Evolutionary conservation across 2,329 filamentous ascomycete species (phyloP).

Genomic region (Dactylonectria macrodidyma): DNA sequence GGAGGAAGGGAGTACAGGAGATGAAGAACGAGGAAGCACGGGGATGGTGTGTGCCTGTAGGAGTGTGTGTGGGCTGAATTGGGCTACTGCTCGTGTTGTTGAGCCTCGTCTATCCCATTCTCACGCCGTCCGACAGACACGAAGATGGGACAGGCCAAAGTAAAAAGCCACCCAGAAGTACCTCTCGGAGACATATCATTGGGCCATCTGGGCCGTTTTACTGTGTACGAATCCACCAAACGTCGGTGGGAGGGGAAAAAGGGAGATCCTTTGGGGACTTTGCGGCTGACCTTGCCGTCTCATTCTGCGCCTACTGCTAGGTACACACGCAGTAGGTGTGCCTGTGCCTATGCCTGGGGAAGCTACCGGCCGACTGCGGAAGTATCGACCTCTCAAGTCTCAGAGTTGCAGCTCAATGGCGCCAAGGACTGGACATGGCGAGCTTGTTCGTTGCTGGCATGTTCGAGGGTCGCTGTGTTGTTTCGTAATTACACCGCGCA

Average conservation of each 20-base stretch:
- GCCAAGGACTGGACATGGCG: background rate
- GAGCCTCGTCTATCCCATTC: slow-evolving; percentile 32
- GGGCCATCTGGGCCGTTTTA: slow-evolving; percentile 27
- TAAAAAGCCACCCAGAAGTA: slow-evolving; percentile 10
- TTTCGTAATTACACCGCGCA: background rate
- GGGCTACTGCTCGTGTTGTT: slow-evolving; percentile 35
- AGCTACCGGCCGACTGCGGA: slow-evolving; percentile 12
- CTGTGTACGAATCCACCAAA: slow-evolving; percentile 12
- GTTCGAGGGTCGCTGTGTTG: background rate
- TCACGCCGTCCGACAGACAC: slow-evolving; percentile 16
- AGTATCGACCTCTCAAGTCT: background rate
- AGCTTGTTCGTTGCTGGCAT: background rate
- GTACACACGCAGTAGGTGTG: background rate
- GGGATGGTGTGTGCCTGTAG: background rate
- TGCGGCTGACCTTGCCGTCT: slow-evolving; percentile 16
- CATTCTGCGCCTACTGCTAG: background rate
- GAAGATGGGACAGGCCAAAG: slow-evolving; percentile 12
- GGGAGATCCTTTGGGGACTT: slow-evolving; percentile 14
- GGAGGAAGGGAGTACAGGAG: background rate
- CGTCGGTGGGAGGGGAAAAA: slow-evolving; percentile 12
- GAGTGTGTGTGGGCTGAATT: slow-evolving; percentile 32
- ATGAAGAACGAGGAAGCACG: background rate
- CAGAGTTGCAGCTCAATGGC: slow-evolving; percentile 7
- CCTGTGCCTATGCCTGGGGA: slow-evolving; percentile 19
- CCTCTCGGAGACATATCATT: slow-evolving; percentile 3